phyloP scores from a whole-genome alignment of 306 rosid species.

The Cicer yamashitae region DNA sequence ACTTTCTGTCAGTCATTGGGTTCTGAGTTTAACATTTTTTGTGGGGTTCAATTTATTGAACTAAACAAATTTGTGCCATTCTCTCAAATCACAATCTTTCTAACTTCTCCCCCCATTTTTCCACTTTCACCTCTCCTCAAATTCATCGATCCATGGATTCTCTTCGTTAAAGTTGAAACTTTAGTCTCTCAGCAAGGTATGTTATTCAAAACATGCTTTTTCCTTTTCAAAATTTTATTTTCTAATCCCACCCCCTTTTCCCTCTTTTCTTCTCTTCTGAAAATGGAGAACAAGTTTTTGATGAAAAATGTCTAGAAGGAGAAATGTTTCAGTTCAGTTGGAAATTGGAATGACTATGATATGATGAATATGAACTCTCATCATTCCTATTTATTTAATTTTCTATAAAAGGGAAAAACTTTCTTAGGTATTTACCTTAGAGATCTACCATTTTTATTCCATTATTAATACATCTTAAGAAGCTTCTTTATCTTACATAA shows the following conservation, averaged over 20 bases:
- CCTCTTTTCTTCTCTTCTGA: constrained; percentile 36
- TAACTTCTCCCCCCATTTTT: constrained; percentile 50
- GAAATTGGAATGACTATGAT: constrained; percentile 35
- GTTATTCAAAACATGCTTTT: constrained; percentile 9
- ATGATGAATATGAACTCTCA: constrained; percentile 1
- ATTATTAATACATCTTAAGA: constrained; percentile 20
- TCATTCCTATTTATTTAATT: not conserved
- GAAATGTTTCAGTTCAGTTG: constrained; percentile 34
- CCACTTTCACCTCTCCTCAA: constrained; percentile 47
- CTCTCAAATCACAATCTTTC: constrained; percentile 51
- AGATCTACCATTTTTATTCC: constrained; percentile 50
- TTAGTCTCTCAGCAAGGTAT: constrained; percentile 57
- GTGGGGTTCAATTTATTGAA: constrained; percentile 53
- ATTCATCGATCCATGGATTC: constrained; percentile 63
- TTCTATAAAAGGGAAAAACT: not conserved
- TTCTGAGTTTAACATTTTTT: constrained; percentile 46
- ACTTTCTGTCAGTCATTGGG: constrained; percentile 75
- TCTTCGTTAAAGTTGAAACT: constrained; percentile 46
- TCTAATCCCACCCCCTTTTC: not conserved
- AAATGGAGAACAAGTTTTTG: constrained; percentile 40
- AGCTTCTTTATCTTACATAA: not conserved
- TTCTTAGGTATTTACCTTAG: constrained; percentile 35
- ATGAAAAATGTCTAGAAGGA: not conserved
- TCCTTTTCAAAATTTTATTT: constrained; percentile 20
- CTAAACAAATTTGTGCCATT: constrained; percentile 48